Percentiles rank a stretch among this genome's conserved stretches.
phyloP scores from a whole-genome alignment of 1,139 yeast genomes.

The Pichia sp. region DNA sequence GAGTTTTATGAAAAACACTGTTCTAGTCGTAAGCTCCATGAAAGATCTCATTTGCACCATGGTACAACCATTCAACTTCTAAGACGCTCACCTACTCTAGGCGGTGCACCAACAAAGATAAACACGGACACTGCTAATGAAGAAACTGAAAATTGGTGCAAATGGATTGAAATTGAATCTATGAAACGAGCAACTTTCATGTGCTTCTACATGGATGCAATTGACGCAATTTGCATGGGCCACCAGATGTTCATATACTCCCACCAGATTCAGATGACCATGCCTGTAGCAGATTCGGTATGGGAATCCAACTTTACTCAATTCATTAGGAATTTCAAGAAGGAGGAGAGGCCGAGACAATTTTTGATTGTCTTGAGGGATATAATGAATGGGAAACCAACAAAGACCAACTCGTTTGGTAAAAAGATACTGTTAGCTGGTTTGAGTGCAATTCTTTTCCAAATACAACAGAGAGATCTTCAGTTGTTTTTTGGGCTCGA shows the following conservation, averaged over 20 bases:
- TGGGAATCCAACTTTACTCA: conserved; percentile 50
- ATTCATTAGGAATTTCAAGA: conserved; percentile 22
- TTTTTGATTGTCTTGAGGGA: conserved; percentile 55
- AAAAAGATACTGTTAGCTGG: conserved; percentile 68
- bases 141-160: conserved; percentile 31
- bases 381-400: conserved; percentile 49
- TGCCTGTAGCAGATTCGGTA: conserved; percentile 76
- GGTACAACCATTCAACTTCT: conserved; percentile 55
- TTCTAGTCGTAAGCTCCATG: conserved; percentile 47
- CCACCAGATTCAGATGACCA: conserved; percentile 65
- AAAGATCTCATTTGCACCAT: conserved; percentile 54
- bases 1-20: conserved; percentile 48
- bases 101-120: conserved; percentile 45
- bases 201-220: conserved; percentile 75
- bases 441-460: conserved; percentile 60
- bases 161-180: conserved; percentile 64
- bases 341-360: conserved; percentile 30
- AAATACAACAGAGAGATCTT: conserved; percentile 69
- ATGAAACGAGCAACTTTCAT: conserved; percentile 73
- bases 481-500: conserved; percentile 38
- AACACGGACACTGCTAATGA: conserved; percentile 17
- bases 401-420: conserved; percentile 43
- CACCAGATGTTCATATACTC: conserved; percentile 68
- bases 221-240: conserved; percentile 77
- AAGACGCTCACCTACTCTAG: conserved; percentile 51